Evolutionary conservation across 2,329 filamentous ascomycete species (phyloP).

Genomic region (Ophiostoma australiae): DNA sequence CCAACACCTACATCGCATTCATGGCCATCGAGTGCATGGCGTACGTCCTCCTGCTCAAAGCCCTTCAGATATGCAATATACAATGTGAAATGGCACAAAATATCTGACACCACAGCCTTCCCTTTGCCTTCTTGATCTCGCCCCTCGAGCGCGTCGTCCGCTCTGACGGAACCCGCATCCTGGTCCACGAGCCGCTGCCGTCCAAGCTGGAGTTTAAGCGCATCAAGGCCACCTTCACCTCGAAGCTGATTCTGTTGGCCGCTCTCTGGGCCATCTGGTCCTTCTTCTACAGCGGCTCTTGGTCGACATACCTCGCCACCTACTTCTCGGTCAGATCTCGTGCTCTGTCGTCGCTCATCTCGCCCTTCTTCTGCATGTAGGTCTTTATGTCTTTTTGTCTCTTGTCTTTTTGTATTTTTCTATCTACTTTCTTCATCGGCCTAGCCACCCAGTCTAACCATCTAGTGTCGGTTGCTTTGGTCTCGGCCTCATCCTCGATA

Average conservation of each 20-base stretch:
- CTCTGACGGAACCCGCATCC: not conserved
- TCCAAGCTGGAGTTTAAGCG: slow-evolving; percentile 8
- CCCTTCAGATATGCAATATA: not conserved
- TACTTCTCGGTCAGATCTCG: not conserved
- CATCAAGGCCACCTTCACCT: not conserved
- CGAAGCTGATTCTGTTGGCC: not conserved
- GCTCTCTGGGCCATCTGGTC: not conserved
- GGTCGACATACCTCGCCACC: slow-evolving; percentile 2
- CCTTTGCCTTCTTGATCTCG: not conserved
- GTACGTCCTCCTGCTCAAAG: not conserved
- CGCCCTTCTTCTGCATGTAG: slow-evolving; percentile 1
- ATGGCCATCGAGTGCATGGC: not conserved
- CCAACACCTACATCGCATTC: slow-evolving; percentile 4
- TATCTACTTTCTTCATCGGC: too few relatives aligned
- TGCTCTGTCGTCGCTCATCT: not conserved
- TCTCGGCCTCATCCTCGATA: not conserved
- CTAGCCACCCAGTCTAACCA: not conserved
- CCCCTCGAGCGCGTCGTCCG: not conserved
- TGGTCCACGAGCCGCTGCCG: not conserved
- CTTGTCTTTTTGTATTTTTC: not conserved
- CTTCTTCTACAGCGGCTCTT: not conserved
- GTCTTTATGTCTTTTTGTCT: not conserved
- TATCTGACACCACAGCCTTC: not conserved
- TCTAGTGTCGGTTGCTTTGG: not conserved
- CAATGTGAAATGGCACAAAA: not conserved